Evolutionary conservation across 176 grass and related monocot species (phyloP), one percentile per base, ranked within the genome.

Genomic region (Juncus effusus): DNA sequence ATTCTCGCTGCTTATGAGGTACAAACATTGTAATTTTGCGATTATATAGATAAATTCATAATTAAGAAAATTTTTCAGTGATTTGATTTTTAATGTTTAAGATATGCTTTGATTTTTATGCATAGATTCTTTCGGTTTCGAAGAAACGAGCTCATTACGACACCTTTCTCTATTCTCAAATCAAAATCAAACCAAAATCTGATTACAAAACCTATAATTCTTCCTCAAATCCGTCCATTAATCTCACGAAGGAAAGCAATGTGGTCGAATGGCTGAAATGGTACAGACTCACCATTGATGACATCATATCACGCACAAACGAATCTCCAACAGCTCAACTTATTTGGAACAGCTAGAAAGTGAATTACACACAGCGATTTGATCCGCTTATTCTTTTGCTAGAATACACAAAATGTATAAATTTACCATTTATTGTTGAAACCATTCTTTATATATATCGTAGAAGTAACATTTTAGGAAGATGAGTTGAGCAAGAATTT

Each of bases 221-320:
- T 36, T 60, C 3, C 42, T 45, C 42, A 45, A 4, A 56, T 74
- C 76, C 77, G 38, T 84, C 84, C n/a, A n/a, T n/a, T n/a, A n/a
- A n/a, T 51, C 36, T 86, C 16, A 13, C 74, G 58, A 91, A 64
- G 60, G 80, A 97, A 74, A 89, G 82, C 60, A 89, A 86, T 72
- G 82, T 91, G 56, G 93, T 97, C 14, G 88, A 97, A 58, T 92
- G 93, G 93, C 75, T 97, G 42, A 97, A 86, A 84, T 97, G 82
- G 93, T 97, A 97, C 39, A 85, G 80, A 74, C 82, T 84, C 16
- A 83, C 77, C 16, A 70, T 97, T 38, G 67, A 89, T 49, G 93
- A 97, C 60, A 92, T 97, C 10, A n/a, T n/a, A 67, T 97, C 60
- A 83, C 73, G 5, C 79, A 91, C 64, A 96, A 85, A 41, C 79